Percentiles rank a stretch among this genome's conserved stretches.
phyloP scores from a whole-genome alignment of 768 basidiomycete species.

The Dioszegia crocea region DNA sequence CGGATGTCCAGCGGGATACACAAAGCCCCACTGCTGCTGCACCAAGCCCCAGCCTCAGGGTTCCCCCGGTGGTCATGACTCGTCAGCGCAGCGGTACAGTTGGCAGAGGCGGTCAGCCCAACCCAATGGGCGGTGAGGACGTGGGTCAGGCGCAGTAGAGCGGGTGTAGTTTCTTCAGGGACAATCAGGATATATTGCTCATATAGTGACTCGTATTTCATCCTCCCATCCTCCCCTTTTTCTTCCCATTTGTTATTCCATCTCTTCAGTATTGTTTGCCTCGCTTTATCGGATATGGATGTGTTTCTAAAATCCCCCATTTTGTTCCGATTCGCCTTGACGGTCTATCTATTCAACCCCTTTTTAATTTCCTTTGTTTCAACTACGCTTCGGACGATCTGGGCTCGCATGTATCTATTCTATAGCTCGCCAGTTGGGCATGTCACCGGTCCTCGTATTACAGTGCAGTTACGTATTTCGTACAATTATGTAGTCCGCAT shows the following conservation, averaged over 20 bases:
- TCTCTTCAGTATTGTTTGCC: neutral
- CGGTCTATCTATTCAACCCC: neutral
- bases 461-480: too few species aligned
- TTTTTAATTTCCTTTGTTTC: neutral
- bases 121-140: neutral
- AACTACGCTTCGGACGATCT: neutral
- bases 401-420: neutral
- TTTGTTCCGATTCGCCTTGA: neutral
- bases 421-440: too few species aligned
- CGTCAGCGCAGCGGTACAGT: conserved; percentile 5
- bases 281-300: neutral
- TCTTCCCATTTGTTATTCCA: too few species aligned
- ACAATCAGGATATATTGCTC: neutral
- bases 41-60: neutral
- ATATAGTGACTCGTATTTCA: neutral
- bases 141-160: conserved; percentile 6
- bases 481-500: too few species aligned
- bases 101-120: conserved; percentile 5
- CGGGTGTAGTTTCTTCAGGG: neutral
- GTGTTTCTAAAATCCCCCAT: neutral
- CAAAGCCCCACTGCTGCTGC: neutral
- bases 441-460: too few species aligned
- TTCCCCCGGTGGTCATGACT: conserved; percentile 9
- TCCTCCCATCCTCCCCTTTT: neutral
- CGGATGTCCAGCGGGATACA: neutral